Base-by-base conservation (phyloP, 2,329 filamentous ascomycete species). In the Dothistroma septosporum region DNA sequence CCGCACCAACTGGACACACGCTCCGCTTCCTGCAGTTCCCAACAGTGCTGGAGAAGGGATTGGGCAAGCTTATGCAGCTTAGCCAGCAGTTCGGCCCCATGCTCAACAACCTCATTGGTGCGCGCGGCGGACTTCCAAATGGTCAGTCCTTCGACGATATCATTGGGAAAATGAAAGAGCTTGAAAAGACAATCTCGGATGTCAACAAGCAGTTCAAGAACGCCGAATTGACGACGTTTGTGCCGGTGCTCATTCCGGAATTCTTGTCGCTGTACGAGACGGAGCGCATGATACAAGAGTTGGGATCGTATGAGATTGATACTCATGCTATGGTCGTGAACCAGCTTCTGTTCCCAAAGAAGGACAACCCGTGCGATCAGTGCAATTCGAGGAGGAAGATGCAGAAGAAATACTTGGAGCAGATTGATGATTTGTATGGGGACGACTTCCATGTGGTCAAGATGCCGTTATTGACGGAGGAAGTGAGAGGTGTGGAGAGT, bases 181-280 rank as follows among this genome's bases (percentile, higher is more conserved):
- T 99, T 72, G 89, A 94, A 66, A 88, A 91, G 75, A 97, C 94
- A 35, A 99, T 99, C 69, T 82, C 85, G 69, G 94, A 99, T 76
- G 94, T 99, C 72, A 99, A 99, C 80, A 85, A 90, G 54, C 94
- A 99, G 77, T 99, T 99, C 85, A 97, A 99, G 82, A 90, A 99
- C 74, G 88, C 94, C 59, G 89, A 92, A 67, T 85, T 97, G 70
- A 97, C 92, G 22, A 99, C 94, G 0, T 99, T 99, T 73, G 92
- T 99, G 57, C 97, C 94, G 76, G 94, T 99, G 63, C 96, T 94
- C 77, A 99, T 99, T 75, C 91, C 94, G 57, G 94, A 99, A 78
- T 99, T 99, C 80, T 78, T 99, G 70, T 92, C 88, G 41, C 83
- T 99, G 56, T 99, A 99, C 80, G 94, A 99, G 83, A 99, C 94